These are phyloP conservation scores for Psidium guajava DNA, from an alignment of 345 rosid genomes.

Conservation along the genomic window DNA sequence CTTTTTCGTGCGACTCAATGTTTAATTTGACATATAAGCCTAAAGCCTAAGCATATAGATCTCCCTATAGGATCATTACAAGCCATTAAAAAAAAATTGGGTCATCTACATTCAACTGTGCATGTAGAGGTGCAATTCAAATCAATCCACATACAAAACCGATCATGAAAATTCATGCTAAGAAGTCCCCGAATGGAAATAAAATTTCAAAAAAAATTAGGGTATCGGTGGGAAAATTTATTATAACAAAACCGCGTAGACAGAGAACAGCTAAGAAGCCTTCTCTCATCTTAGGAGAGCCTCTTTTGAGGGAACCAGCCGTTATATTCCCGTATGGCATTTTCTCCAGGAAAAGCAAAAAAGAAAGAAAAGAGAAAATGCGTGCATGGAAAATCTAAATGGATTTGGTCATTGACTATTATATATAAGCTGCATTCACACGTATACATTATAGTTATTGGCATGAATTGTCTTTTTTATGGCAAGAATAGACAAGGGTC, in stretches of 20 bases:
- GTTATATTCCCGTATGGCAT: not conserved
- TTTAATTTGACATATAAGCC: not conserved
- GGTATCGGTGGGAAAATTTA: not conserved
- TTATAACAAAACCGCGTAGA: not conserved
- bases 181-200: not conserved
- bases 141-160: not conserved
- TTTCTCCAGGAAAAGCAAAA: not conserved
- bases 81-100: not conserved
- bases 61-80: not conserved
- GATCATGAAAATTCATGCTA: not conserved
- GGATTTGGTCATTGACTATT: constrained; percentile 6
- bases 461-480: constrained; percentile 4
- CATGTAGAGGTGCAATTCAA: not conserved
- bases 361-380: not conserved
- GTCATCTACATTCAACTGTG: not conserved
- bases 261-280: not conserved
- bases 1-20: not conserved
- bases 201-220: not conserved
- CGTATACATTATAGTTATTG: not conserved
- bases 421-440: not conserved
- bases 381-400: constrained; percentile 11
- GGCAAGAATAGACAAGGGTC: constrained; percentile 32
- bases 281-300: not conserved
- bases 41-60: not conserved
- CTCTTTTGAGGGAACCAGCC: not conserved